phyloP scores from a whole-genome alignment of 179 eudicot species.

The Sideroxylon spinosum region DNA sequence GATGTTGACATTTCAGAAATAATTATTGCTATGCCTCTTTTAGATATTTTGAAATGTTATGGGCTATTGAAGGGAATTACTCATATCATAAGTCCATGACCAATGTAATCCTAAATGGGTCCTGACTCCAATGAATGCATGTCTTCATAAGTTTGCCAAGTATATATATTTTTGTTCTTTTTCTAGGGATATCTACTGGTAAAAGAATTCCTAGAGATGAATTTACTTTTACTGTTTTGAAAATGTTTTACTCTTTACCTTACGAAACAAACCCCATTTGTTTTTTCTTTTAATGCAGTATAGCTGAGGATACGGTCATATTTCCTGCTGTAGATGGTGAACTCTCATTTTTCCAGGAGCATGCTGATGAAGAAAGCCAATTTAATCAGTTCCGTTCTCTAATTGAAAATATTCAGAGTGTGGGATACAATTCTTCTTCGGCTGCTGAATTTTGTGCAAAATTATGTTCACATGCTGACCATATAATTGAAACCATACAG shows the following conservation, averaged over 20 bases:
- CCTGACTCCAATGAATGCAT: neutral
- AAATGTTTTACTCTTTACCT: neutral
- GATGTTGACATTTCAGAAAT: too few relatives aligned
- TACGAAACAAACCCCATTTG: neutral
- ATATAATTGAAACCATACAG: slow-evolving; percentile 72
- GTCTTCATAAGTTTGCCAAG: too few relatives aligned
- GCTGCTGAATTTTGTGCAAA: slow-evolving; percentile 58
- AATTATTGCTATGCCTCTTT: neutral
- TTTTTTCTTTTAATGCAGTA: slow-evolving; percentile 41
- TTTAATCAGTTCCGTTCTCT: slow-evolving; percentile 76
- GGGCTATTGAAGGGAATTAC: too few relatives aligned
- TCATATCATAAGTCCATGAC: too few relatives aligned
- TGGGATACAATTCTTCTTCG: slow-evolving; percentile 66
- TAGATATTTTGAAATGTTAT: neutral
- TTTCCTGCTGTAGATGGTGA: slow-evolving; percentile 96
- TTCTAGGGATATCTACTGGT: neutral
- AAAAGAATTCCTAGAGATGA: neutral
- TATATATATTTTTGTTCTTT: neutral
- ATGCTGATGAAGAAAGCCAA: slow-evolving; percentile 85
- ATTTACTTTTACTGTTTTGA: neutral
- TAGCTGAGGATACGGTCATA: slow-evolving; percentile 92
- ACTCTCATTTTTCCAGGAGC: slow-evolving; percentile 83
- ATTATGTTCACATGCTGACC: slow-evolving; percentile 81
- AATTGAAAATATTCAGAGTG: slow-evolving; percentile 74
- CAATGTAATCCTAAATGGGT: neutral